Base-by-base conservation (phyloP, 2,329 filamentous ascomycete species). In the Penicillium sp. region DNA sequence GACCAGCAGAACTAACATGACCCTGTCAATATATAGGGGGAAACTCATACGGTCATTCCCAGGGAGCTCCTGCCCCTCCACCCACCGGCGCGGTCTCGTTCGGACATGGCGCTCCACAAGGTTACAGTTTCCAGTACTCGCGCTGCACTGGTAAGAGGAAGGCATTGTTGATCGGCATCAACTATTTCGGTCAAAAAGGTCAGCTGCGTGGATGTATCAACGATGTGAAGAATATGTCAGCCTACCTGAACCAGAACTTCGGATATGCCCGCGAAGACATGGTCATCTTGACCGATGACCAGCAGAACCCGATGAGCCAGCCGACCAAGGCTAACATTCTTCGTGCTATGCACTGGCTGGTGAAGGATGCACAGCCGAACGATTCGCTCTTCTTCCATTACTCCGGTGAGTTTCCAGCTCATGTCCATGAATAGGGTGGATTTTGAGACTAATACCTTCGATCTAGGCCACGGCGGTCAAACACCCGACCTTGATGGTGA, bases 301-400 rank as follows among this genome's bases (percentile, higher is more conserved):
- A 97, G 77, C 91, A 96, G 73, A 96, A 96, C 67, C 90, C 91
- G 25, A 96, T 97, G 89, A 96, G 91, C 75, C 91, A 96, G 77
- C 93, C 93, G 8, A 96, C 92, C 5, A 97, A 97, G 75, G 89
- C 90, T 64, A 97, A 97, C 70, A 96, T 97, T 53, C 75, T 97
- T 35, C 85, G 93, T 51, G 93, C 93, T 27, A 97, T 97, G 93
- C 92, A 97, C 72, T 97, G 93, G 93, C 79, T 97, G 20, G 91
- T 97, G 55, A 96, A 96, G 76, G 92, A 96, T 69, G 92, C 93
- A 4, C 84, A 84, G 55, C 89, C 92, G 0, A 96, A 97, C 70
- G 93, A 97, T 72, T 96, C 93, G 4, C 82, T 97, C 6, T 97
- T 97, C 77, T 97, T 97, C 79, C 93, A 97, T 76, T 97, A 96